Evolutionary conservation across 495 filamentous ascomycete genomes (phyloP).

Genomic region (Pyronema omphalodes): DNA sequence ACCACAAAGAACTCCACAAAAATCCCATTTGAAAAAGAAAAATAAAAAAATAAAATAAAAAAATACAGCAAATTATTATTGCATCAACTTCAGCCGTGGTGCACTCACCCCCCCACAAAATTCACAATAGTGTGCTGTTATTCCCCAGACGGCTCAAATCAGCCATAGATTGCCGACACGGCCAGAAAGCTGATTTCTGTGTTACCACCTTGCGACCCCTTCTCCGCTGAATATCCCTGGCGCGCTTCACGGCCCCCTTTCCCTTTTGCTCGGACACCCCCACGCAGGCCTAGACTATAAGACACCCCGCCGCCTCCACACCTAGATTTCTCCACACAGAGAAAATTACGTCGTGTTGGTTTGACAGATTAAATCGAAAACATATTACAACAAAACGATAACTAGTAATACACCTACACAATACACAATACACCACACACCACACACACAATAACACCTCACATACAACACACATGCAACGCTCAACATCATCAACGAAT

Average conservation of each 20-base stretch:
- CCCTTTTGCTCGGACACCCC: conserved; percentile 2
- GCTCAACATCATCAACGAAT: conserved; percentile 4
- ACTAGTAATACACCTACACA: background rate
- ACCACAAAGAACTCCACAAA: background rate
- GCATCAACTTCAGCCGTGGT: background rate
- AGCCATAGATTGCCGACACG: conserved; percentile 4
- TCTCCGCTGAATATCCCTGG: background rate
- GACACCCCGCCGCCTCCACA: conserved; percentile 6
- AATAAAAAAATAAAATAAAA: no score
- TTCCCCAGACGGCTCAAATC: conserved; percentile 1
- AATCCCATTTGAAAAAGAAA: no score
- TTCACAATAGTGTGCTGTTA: background rate
- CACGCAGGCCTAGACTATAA: conserved; percentile 4
- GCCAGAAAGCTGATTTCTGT: background rate
- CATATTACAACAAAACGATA: background rate
- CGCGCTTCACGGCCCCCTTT: conserved; percentile 2
- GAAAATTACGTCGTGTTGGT: conserved; percentile 2
- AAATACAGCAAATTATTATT: background rate
- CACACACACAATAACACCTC: background rate
- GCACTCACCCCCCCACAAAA: background rate
- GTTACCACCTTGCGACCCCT: conserved; percentile 1
- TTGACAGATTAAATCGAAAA: background rate
- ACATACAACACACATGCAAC: conserved; percentile 3
- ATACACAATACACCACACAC: no score
- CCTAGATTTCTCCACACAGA: conserved; percentile 3